A percentile compares a stretch with the other conserved stretches of the same genome.
These are phyloP conservation scores for slime mould (Dictyostelium discoideum) DNA, from an alignment of 78 protist genomes.

Conservation along the genomic window DNA sequence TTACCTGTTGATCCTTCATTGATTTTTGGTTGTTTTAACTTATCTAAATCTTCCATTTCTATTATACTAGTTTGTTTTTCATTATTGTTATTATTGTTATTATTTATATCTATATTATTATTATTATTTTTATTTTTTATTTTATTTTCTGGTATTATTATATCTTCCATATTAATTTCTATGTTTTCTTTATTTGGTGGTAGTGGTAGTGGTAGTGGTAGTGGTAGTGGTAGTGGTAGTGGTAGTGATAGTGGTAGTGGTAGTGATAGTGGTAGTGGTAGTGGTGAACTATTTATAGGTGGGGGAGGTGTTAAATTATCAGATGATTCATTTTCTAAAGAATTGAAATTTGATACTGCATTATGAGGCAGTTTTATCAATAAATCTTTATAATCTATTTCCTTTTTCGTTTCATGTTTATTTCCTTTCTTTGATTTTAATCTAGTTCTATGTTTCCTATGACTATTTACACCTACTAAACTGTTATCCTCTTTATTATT, in stretches of 20 bases:
- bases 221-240: not conserved
- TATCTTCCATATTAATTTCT: not conserved
- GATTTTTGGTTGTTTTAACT: not conserved
- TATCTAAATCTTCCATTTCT: not conserved
- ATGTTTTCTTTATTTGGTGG: not conserved
- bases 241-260: not conserved
- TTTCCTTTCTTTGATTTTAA: not conserved
- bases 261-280: not conserved
- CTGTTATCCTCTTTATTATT: not conserved
- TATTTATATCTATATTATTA: not conserved
- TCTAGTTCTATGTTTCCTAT: not conserved
- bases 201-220: not conserved
- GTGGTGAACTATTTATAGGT: not conserved
- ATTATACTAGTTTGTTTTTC: not conserved
- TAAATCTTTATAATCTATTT: conserved; percentile 1
- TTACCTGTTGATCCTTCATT: not conserved
- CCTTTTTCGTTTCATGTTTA: not conserved
- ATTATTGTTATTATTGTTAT: not conserved
- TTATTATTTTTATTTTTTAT: not conserved
- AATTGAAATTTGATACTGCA: conserved; percentile 22
- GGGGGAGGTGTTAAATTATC: conserved; percentile 5
- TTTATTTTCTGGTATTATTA: conserved; percentile 6
- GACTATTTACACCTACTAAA: not conserved
- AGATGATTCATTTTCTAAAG: not conserved
- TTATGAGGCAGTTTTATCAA: not conserved